Conservation (phyloP, 352 stramenopile genomes). For the Pythium guiyangense region DNA sequence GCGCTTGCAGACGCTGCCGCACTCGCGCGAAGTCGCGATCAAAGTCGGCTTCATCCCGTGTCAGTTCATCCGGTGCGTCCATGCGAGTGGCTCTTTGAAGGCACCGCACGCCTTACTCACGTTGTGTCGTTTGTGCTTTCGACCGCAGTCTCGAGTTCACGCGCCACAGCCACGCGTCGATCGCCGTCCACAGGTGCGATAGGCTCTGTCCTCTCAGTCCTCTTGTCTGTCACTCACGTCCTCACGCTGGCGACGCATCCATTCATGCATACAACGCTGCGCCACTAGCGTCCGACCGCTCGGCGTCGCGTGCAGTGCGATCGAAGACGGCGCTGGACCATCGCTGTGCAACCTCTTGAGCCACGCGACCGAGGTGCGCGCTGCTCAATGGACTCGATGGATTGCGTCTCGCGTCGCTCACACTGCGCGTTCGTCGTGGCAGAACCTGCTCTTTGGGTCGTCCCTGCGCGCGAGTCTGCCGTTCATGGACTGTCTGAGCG, state of each 20-base stretch:
- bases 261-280: background rate
- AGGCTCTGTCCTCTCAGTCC: background rate
- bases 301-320: slow-evolving; percentile 43
- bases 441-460: slow-evolving; percentile 45
- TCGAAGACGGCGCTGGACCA: slow-evolving; percentile 47
- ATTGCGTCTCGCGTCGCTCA: background rate
- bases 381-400: background rate
- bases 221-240: no score
- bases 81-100: background rate
- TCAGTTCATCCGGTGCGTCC: slow-evolving; percentile 45
- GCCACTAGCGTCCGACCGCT: slow-evolving; percentile 30
- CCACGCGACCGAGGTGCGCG: slow-evolving; percentile 48
- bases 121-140: background rate
- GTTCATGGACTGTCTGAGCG: slow-evolving; percentile 52
- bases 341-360: slow-evolving; percentile 59
- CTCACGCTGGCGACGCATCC: background rate
- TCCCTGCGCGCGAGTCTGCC: slow-evolving; percentile 42
- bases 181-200: slow-evolving; percentile 60
- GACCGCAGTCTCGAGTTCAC: slow-evolving; percentile 45
- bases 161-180: slow-evolving; percentile 40
- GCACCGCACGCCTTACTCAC: background rate
- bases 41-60: slow-evolving; percentile 61
- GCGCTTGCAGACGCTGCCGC: slow-evolving; percentile 37
- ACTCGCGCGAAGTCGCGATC: slow-evolving; percentile 49
- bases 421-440: background rate